Percentiles rank a stretch among this genome's conserved stretches.
Evolutionary conservation across 768 basidiomycete species (phyloP).

Genomic region (Daedaleopsis sinensis): DNA sequence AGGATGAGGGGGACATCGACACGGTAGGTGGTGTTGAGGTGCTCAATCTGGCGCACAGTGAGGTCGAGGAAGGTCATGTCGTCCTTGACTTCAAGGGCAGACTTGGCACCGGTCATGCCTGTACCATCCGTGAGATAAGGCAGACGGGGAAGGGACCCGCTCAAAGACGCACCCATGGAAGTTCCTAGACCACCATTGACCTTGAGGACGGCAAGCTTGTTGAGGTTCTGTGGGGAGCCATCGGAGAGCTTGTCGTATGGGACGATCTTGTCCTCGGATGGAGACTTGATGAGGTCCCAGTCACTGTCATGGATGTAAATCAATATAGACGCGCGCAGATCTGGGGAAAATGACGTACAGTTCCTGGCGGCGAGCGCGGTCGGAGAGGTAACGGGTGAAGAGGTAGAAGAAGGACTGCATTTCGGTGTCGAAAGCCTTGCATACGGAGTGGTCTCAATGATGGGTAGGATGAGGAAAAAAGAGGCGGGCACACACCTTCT

Average conservation of each 20-base stretch:
- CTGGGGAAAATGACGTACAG: slow-evolving; percentile 58
- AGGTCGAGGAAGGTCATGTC: slow-evolving; percentile 98
- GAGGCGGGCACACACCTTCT: slow-evolving; percentile 60
- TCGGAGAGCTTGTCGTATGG: slow-evolving; percentile 75
- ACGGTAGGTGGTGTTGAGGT: slow-evolving; percentile 82
- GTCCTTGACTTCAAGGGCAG: slow-evolving; percentile 93
- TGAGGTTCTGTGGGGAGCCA: slow-evolving; percentile 65
- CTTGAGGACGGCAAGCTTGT: slow-evolving; percentile 95
- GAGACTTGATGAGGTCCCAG: slow-evolving; percentile 69
- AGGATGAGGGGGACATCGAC: slow-evolving; percentile 96
- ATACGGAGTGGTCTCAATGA: slow-evolving; percentile 13
- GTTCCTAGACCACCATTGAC: slow-evolving; percentile 94
- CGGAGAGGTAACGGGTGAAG: slow-evolving; percentile 87
- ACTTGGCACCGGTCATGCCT: slow-evolving; percentile 89
- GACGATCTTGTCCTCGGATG: slow-evolving; percentile 83
- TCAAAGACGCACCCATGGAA: slow-evolving; percentile 69
- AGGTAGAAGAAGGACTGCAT: slow-evolving; percentile 97
- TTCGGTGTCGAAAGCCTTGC: slow-evolving; percentile 87
- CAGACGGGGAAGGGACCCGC: not conserved
- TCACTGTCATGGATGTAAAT: slow-evolving; percentile 19
- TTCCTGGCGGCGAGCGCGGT: slow-evolving; percentile 57
- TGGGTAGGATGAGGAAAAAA: not conserved
- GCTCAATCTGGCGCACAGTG: slow-evolving; percentile 92
- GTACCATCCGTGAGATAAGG: slow-evolving; percentile 5
- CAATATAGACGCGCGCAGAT: slow-evolving; percentile 4